A percentile compares a stretch with the other conserved stretches of the same genome.
Conservation (phyloP, 1,139 yeast genomes). For the Magnusiomyces tetraspermus region DNA sequence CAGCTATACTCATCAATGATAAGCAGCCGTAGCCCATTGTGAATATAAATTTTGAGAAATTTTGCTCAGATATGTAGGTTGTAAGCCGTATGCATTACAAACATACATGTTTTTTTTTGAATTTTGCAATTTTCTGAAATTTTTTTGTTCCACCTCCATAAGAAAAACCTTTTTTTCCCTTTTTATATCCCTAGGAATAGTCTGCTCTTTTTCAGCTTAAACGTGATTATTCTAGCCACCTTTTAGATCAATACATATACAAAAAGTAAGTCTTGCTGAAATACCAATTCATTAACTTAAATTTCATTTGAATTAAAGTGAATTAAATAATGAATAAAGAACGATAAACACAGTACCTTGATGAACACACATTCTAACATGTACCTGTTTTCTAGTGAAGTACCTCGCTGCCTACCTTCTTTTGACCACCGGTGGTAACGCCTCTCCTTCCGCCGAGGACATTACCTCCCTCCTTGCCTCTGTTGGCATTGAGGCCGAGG, state of each 20-base stretch:
- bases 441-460: slow-evolving; percentile 85
- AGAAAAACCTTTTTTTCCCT: slow-evolving; percentile 9
- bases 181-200: slow-evolving; percentile 41
- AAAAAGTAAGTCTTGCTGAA: not conserved
- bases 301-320: too few species aligned
- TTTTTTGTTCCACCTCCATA: slow-evolving; percentile 3
- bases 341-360: too few species aligned
- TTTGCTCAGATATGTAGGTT: too few species aligned
- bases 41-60: too few species aligned
- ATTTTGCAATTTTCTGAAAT: not conserved
- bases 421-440: slow-evolving; percentile 40
- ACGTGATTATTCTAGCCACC: slow-evolving; percentile 42
- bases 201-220: slow-evolving; percentile 48
- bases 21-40: too few species aligned
- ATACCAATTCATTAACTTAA: too few species aligned
- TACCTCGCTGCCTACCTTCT: slow-evolving; percentile 43
- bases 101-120: not conserved
- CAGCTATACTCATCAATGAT: too few species aligned
- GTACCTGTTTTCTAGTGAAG: slow-evolving; percentile 31
- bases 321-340: too few species aligned
- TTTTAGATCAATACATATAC: slow-evolving; percentile 4
- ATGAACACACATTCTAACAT: too few species aligned
- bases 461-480: slow-evolving; percentile 81
- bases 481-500: slow-evolving; percentile 94
- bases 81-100: too few species aligned